A percentile compares a stretch with the other conserved stretches of the same genome.
Conservation (phyloP, 2,329 filamentous ascomycete genomes). For the Didymosphaeria variabile region DNA sequence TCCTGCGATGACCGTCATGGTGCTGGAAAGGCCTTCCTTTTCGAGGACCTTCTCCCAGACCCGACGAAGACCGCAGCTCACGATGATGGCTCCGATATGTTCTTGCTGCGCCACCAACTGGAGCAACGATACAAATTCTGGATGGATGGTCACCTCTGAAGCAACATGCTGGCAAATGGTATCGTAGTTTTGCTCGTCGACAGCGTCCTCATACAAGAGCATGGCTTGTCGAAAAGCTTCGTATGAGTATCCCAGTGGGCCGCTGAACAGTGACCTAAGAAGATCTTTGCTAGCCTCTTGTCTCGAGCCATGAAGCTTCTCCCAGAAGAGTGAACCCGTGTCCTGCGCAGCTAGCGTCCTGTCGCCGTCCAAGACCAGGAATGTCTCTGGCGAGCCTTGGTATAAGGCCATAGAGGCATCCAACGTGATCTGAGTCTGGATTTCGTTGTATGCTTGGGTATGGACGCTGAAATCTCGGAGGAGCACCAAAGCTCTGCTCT, state of each 20-base stretch:
- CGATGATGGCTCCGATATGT: slow-evolving; percentile 59
- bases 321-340: slow-evolving; percentile 62
- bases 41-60: slow-evolving; percentile 67
- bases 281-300: slow-evolving; percentile 24
- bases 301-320: slow-evolving; percentile 23
- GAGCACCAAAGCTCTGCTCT: neutral
- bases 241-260: slow-evolving; percentile 60
- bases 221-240: slow-evolving; percentile 63
- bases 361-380: slow-evolving; percentile 68
- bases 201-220: slow-evolving; percentile 61
- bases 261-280: slow-evolving; percentile 59
- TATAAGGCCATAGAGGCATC: slow-evolving; percentile 40
- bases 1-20: slow-evolving; percentile 63
- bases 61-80: slow-evolving; percentile 63
- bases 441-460: slow-evolving; percentile 52
- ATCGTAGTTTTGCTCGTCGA: slow-evolving; percentile 51
- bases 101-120: slow-evolving; percentile 33
- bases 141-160: slow-evolving; percentile 52
- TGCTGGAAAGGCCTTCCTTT: slow-evolving; percentile 50
- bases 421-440: slow-evolving; percentile 39
- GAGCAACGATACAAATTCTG: slow-evolving; percentile 60
- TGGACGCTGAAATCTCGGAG: slow-evolving; percentile 53
- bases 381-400: slow-evolving; percentile 46
- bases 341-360: slow-evolving; percentile 63
- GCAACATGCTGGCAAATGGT: slow-evolving; percentile 58